Evolutionary conservation across 2,329 filamentous ascomycete genomes (phyloP), one percentile per base, ranked within the genome.

Genomic region (Colletotrichum spinosum): DNA sequence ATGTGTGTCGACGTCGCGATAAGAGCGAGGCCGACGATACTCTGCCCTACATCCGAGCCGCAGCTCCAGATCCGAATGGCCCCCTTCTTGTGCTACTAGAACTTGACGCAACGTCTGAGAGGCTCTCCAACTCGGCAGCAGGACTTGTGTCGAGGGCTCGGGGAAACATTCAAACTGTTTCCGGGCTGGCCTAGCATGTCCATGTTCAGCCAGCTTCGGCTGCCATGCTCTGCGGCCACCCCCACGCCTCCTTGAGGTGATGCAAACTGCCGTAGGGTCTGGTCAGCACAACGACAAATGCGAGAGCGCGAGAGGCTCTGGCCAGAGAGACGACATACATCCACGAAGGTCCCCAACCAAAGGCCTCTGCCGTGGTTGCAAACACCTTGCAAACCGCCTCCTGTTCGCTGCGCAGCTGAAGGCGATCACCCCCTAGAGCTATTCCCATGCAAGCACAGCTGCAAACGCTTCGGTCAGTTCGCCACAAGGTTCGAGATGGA

Each of bases 391-490:
- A 70, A 2, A 81, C 66, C 4, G 75, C 77, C 48, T 78, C 72
- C 55, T 81, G 79, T 50, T 80, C 79, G 8, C 65, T 65, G 6
- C 68, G 67, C 5, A 74, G 71, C 2, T 68, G 72, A 55, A 81
- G 80, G 34, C 76, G 73, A 57, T 81, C 78, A 2, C 80, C 80
- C 2, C 70, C 73, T 70, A 74, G 70, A 0, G 71, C 70, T 0
- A 75, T 75, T 1, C 72, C 72, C 1, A 75, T 68, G 11, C 69
- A 72, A 5, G 70, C 72, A 8, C 70, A 70, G 59, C 73, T 74
- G 9, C 7, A 48, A 11, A 2, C 10, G 4, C 25, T 25, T 25
- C 17, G 25, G 25, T 25, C 25, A 25, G 25, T 25, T 25, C 25
- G 4, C 1, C 25, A 25, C 25, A 25, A 25, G 25, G 25, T 25